Base-by-base conservation (phyloP, 257 asterid species). In the Solanum neorickii region DNA sequence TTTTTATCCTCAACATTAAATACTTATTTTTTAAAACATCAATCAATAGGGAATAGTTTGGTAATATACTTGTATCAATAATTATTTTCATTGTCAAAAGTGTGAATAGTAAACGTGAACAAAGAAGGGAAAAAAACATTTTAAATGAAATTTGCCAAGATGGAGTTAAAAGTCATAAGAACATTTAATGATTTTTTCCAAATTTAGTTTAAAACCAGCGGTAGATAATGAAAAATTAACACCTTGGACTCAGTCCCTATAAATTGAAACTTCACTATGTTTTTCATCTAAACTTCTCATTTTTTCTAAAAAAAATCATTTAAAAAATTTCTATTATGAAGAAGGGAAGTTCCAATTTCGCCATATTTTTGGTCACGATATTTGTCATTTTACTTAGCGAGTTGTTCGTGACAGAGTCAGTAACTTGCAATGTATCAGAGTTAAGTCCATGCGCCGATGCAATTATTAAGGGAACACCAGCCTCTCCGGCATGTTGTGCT, bases 361-460 rank as follows among this genome's bases (percentile, higher is more conserved):
- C 35, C 14, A 13, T 70, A 2, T 5, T 39, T 7, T 41, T 70
- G 16, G 39, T 90, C 27, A 14, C 39, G 21, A 25, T 76, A 5
- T 44, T 87, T 20, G 27, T 86, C 25, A 18, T 87, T 27, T 60
- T 77, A 20, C 33, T 25, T 12, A n/a, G 69, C 2, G 7, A 86
- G 14, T 62, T 87, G 29, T 21, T 13, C 27, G 60, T 69, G 68
- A 62, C 75, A 75, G 66, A 59, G 66, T 89, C 89, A n/a, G 88
- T 70, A 15, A 90, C 88, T 1, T 90, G 92, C 70, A 46, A 12
- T 14, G 44, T 70, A 12, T 5, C 47, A 12, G 62, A 90, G 65
- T 85, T 90, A 20, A 66, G 68, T 27, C 88, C 91, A 6, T 90
- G 92, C 49, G 49, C 47, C 16, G 20, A 35, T 4, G 91, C 88